Base-by-base conservation (phyloP, 1,139 yeast species). In the Pneumocystis carinii region DNA sequence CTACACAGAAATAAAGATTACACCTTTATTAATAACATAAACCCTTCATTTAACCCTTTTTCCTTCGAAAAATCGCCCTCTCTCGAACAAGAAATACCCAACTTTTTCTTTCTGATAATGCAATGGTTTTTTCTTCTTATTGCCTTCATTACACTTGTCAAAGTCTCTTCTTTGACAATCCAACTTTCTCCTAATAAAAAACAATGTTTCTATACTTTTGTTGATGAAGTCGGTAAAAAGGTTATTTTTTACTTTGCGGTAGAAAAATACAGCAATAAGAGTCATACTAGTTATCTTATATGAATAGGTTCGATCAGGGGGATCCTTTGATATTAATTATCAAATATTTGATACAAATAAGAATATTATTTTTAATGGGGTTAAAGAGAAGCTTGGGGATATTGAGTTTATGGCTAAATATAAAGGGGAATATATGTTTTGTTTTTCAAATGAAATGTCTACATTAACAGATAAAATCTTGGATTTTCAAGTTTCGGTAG, bases 341-440 rank as follows among this genome's bases (percentile, higher is more conserved):
- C 76, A 81, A 53, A 81, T 92, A 67, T 83, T 78, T 69, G 84
- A 82, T 32, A 97, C 97, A 15, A 78, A 79, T 63, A 84, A 83
- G 35, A 79, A 79, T 62, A 76, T 82, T 7, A 75, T 87, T 59
- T 80, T 81, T 62, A 75, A 78, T 48, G 87, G 86, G 64, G 77
- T 79, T 63, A 84, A 84, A 70, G 85, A 85, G 72, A 82, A 89
- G 74, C 95, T 88, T 72, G 96, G 95, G 1, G 96, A 90, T 70
- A 87, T 86, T 78, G 79, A 82, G 4, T 84, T 90, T 73, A 77
- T 77, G 38, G 96, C 92, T 32, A 83, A 82, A 59, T 69, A 73
- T 59, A 74, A 76, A 56, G 98, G 98, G 42, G 97, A 92, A 74
- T 92, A 90, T 76, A 89, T 87, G 73, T 86, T 92, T 74, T 92